Base-by-base conservation (phyloP, 176 grass and related monocot species). In the Poa annua region DNA sequence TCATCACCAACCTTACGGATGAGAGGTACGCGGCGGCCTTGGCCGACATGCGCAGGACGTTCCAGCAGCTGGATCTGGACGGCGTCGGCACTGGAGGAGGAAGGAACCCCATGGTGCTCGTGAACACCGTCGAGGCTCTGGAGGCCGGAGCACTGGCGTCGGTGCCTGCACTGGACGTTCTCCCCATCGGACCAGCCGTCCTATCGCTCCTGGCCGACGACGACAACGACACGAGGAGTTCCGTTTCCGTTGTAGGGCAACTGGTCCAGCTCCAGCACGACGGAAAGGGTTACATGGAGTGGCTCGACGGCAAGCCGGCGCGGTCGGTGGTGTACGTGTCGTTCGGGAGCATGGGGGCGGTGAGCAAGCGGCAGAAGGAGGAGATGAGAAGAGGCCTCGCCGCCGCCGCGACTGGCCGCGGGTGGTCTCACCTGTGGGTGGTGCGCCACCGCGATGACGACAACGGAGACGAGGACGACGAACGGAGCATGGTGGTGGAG, bases 381-480 rank as follows among this genome's bases (percentile, higher is more conserved):
- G 38, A 3, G 38, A 39, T 39, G 38, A 39, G 52, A 55, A 19
- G 5, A 8, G 78, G 82, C 8, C 63, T 92, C 42, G 16, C 78
- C 33, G 65, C 77, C n/a, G n/a, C n/a, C n/a, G n/a, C n/a, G 9
- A 75, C 44, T 34, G 78, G 35, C 49, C 41, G 81, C n/a, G n/a
- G n/a, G n/a, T n/a, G n/a, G 33, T 60, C 85, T 13, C 88, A 82
- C 76, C 75, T 91, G 49, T 88, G 80, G 89, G 81, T 82, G 56
- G 69, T 91, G 52, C 77, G 81, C 66, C 54, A 57, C 34, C 6
- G 77, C 21, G 77, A 69, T 6, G 70, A 81, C 1, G 60, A 15
- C 5, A 34, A 49, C 22, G 53, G 22, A 25, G 45, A 48, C 16
- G 47, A 60, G 24, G 25, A 20, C 17, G 62, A 15, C 45, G 29